phyloP scores from a whole-genome alignment of 345 rosid species.

The Brassica incana region DNA sequence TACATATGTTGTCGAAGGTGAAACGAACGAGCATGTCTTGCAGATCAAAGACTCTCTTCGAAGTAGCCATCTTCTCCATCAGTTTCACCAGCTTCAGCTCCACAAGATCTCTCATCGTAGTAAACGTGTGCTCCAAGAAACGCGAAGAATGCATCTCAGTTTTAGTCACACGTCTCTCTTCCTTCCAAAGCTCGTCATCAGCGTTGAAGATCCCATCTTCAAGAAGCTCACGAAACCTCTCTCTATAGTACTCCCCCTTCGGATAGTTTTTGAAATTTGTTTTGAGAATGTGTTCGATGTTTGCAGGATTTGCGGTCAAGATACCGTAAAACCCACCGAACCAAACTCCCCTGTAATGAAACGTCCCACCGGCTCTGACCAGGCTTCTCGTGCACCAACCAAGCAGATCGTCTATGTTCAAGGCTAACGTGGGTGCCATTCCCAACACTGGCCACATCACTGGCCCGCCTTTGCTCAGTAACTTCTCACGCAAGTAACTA shows the following conservation, averaged over 20 bases:
- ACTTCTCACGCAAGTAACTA: conserved; percentile 51
- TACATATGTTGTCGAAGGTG: conserved; percentile 76
- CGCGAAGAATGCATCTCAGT: conserved; percentile 60
- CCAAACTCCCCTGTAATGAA: conserved; percentile 60
- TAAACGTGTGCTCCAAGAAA: conserved; percentile 51
- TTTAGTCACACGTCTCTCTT: conserved; percentile 53
- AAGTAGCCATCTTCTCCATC: conserved; percentile 39
- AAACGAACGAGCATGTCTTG: conserved; percentile 76
- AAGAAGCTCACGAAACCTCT: conserved; percentile 67
- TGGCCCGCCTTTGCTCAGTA: conserved; percentile 55
- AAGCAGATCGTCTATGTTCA: conserved; percentile 39
- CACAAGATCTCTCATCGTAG: conserved; percentile 54
- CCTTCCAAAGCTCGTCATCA: conserved; percentile 64
- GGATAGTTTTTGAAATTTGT: conserved; percentile 73
- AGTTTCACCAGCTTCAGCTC: conserved; percentile 54
- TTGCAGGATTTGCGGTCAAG: conserved; percentile 54
- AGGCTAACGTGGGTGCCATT: conserved; percentile 40
- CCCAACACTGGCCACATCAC: conserved; percentile 80
- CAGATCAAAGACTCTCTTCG: conserved; percentile 55
- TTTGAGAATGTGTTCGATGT: conserved; percentile 63
- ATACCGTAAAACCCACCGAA: conserved; percentile 57
- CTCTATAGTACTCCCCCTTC: conserved; percentile 57
- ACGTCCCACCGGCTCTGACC: conserved; percentile 54
- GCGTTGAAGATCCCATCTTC: conserved; percentile 76
- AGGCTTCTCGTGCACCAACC: conserved; percentile 48